These are phyloP conservation scores for Aspergillus indologenus DNA, from an alignment of 495 filamentous ascomycete species.

Conservation along the genomic window DNA sequence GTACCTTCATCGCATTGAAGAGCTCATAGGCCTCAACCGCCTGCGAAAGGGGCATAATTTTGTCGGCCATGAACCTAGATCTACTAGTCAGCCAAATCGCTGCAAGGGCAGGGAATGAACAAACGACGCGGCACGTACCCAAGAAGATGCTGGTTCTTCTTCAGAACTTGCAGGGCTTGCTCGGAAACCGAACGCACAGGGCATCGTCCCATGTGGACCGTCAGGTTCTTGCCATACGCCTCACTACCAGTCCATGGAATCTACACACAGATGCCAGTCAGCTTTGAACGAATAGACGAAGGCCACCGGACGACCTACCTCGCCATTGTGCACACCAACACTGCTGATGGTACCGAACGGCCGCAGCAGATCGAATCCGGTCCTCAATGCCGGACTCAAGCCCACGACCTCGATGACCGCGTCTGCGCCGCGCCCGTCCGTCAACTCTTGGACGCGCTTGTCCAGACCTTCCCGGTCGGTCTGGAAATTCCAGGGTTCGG, in stretches of 20 bases:
- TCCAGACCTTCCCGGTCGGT: constrained; percentile 65
- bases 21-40: constrained; percentile 88
- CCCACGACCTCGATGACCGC: constrained; percentile 92
- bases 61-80: constrained; percentile 84
- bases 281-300: neutral
- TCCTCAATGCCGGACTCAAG: constrained; percentile 73
- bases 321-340: constrained; percentile 89
- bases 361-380: constrained; percentile 79
- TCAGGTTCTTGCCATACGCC: constrained; percentile 87
- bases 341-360: constrained; percentile 86
- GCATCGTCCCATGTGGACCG: constrained; percentile 90
- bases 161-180: constrained; percentile 72
- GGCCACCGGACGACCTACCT: constrained; percentile 47
- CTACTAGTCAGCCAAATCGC: constrained; percentile 18
- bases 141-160: constrained; percentile 76
- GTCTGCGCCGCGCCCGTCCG: constrained; percentile 83
- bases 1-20: constrained; percentile 89
- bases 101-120: constrained; percentile 7
- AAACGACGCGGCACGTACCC: constrained; percentile 54
- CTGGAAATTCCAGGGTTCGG: constrained; percentile 81
- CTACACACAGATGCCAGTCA: constrained; percentile 32
- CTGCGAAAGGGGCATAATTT: constrained; percentile 82
- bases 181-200: constrained; percentile 83
- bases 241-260: constrained; percentile 83
- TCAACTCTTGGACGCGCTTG: constrained; percentile 70